Evolutionary conservation across 2,329 filamentous ascomycete species (phyloP), one percentile per base, ranked within the genome.

Genomic region (Colletotrichum paranaense): DNA sequence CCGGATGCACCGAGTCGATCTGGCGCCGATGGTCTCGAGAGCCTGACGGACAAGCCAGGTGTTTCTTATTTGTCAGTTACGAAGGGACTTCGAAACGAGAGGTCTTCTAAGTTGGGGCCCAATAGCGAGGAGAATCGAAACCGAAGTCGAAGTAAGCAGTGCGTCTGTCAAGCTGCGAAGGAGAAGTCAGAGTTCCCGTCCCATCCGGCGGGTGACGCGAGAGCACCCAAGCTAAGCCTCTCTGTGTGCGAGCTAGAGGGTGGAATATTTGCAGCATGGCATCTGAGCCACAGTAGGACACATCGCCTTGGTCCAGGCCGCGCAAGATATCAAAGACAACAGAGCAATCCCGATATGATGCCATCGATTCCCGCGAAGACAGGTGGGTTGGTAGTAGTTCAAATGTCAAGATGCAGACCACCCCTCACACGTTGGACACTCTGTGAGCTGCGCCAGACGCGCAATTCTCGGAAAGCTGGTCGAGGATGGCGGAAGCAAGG

Each of bases 261-360:
- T 11, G 24, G 24, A 19, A 14, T 35, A n/a, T 28, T 66, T 24
- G 28, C 3, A 52, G 38, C 69, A 63, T 42, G 8, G 38, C 52
- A 59, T 68, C 65, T 68, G 42, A 72, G 69, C 69, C 52, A 72
- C 65, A 38, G 49, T 35, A 16, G 16, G 53, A 68, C 65, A 63
- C 65, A 67, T 68, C 65, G 55, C 32, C 35, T 4, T 42, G 16
- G 22, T 28, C 22, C 4, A 38, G 42, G 64, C 49, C 64, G 49
- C 68, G 68, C 46, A 68, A 68, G 55, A 49, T 55, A n/a, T 11
- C 46, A n/a, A 16, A 58, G n/a, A 22, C 64, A 68, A 26, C n/a
- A 24, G 28, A 53, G 14, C 12, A 12, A 14, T 35, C 30, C 4
- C 12, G 46, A 5, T 53, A 19, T 19, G 12, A 49, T 63, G 7